These are phyloP conservation scores for Entonaema liquescens DNA, from an alignment of 495 filamentous ascomycete species.

Conservation along the genomic window DNA sequence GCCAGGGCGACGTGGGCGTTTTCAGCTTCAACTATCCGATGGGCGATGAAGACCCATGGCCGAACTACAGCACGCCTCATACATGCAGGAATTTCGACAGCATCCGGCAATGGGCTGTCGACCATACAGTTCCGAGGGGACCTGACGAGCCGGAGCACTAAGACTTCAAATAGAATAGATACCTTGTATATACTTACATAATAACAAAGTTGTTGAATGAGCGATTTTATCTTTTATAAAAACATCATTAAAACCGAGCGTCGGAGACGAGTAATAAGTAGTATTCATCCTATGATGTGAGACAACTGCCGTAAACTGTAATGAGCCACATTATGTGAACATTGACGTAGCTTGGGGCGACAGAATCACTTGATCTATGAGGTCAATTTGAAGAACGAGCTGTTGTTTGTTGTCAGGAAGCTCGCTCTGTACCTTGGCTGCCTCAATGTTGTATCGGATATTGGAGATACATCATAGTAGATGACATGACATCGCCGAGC, in stretches of 20 bases:
- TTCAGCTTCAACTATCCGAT: conserved; percentile 59
- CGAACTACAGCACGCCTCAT: conserved; percentile 58
- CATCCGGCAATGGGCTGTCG: conserved; percentile 59
- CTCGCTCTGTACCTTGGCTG: conserved; percentile 9
- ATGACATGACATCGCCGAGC: neutral
- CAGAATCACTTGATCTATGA: conserved; percentile 16
- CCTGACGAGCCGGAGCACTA: conserved; percentile 43
- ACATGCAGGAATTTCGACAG: conserved; percentile 60
- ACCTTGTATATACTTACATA: conserved; percentile 3
- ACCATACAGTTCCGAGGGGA: conserved; percentile 56
- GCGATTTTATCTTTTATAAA: neutral
- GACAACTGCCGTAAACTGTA: conserved; percentile 16
- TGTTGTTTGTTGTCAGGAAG: conserved; percentile 10
- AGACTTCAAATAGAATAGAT: conserved; percentile 6
- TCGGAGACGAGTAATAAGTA: neutral
- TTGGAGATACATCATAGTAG: too few species aligned
- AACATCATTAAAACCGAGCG: neutral
- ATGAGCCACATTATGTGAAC: conserved; percentile 3
- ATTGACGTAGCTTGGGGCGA: neutral
- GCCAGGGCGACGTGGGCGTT: conserved; percentile 59
- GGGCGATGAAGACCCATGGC: conserved; percentile 55
- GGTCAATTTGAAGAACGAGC: conserved; percentile 18
- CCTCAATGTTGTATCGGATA: neutral
- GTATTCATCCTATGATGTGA: neutral
- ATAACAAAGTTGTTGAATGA: neutral